Percentiles rank a stretch among this genome's conserved stretches.
phyloP scores from a whole-genome alignment of 768 basidiomycete species.

The Exsudoporus frostii region DNA sequence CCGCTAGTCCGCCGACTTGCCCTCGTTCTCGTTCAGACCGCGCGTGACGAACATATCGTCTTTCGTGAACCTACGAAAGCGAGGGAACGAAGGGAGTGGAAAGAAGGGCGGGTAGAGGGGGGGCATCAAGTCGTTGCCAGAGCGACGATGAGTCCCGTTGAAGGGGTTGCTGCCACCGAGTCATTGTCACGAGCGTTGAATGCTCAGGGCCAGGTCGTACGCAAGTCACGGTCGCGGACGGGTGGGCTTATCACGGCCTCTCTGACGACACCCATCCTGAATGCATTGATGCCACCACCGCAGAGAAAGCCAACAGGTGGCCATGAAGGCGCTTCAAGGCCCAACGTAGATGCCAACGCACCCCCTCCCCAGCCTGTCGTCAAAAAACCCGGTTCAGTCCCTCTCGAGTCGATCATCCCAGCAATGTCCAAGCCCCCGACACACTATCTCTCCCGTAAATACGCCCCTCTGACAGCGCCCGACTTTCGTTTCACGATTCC shows the following conservation, averaged over 20 bases:
- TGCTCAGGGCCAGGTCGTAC: constrained; percentile 30
- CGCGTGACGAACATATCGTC: constrained; percentile 60
- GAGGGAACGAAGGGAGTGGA: constrained; percentile 45
- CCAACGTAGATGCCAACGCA: constrained; percentile 12
- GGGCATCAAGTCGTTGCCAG: constrained; percentile 33
- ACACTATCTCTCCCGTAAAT: constrained; percentile 73
- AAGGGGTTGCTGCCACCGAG: constrained; percentile 42
- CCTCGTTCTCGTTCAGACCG: constrained; percentile 61
- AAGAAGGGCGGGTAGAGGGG: constrained; percentile 27
- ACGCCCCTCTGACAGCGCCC: constrained; percentile 68
- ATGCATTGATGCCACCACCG: constrained; percentile 54
- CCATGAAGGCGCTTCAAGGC: constrained; percentile 18
- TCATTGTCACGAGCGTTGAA: constrained; percentile 47
- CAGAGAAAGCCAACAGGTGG: constrained; percentile 40
- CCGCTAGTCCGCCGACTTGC: constrained; percentile 62
- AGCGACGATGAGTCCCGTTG: constrained; percentile 42
- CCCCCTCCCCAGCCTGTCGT: constrained; percentile 20
- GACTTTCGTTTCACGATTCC: constrained; percentile 75
- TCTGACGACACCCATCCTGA: constrained; percentile 58
- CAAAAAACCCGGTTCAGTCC: constrained; percentile 46
- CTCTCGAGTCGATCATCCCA: constrained; percentile 81
- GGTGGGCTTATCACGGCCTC: constrained; percentile 37
- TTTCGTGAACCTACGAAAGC: constrained; percentile 37
- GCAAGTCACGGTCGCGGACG: constrained; percentile 36
- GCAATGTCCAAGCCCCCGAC: constrained; percentile 78